These are phyloP conservation scores for Heteromeles arbutifolia DNA, from an alignment of 306 rosid species.

Conservation along the genomic window DNA sequence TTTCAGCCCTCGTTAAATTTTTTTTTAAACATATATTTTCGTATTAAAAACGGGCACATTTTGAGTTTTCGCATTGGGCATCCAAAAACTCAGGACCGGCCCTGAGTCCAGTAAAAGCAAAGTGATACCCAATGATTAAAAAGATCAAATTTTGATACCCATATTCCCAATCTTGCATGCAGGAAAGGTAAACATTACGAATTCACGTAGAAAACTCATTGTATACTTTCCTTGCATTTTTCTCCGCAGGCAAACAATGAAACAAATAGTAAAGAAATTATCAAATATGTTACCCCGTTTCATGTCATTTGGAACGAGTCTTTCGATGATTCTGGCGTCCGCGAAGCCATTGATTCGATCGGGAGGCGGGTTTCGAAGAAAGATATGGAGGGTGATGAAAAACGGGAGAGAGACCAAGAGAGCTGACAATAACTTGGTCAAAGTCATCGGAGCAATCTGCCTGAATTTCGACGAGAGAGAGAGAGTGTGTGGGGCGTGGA, in stretches of 20 bases:
- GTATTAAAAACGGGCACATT: too few species aligned
- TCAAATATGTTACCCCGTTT: background rate
- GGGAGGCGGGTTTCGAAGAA: constrained; percentile 15
- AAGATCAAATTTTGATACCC: background rate
- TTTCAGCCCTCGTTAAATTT: too few species aligned
- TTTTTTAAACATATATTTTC: too few species aligned
- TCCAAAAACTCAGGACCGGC: too few species aligned
- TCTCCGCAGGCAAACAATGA: background rate
- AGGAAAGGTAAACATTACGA: background rate
- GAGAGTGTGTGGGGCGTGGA: too few species aligned
- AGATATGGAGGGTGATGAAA: constrained; percentile 14
- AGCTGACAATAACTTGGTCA: constrained; percentile 18
- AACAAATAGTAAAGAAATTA: background rate
- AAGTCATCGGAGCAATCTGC: constrained; percentile 4
- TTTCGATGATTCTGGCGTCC: constrained; percentile 18
- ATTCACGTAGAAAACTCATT: background rate
- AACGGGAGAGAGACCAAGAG: constrained; percentile 28
- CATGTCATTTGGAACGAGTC: background rate
- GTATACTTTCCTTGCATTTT: background rate
- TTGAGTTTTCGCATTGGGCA: too few species aligned
- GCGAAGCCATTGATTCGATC: constrained; percentile 24
- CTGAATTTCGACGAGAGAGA: constrained; percentile 1
- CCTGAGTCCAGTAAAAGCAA: background rate
- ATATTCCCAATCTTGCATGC: background rate
- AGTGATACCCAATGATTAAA: background rate